Conservation (phyloP, 2,329 filamentous ascomycete species). For the Aspergillus neoniger region DNA sequence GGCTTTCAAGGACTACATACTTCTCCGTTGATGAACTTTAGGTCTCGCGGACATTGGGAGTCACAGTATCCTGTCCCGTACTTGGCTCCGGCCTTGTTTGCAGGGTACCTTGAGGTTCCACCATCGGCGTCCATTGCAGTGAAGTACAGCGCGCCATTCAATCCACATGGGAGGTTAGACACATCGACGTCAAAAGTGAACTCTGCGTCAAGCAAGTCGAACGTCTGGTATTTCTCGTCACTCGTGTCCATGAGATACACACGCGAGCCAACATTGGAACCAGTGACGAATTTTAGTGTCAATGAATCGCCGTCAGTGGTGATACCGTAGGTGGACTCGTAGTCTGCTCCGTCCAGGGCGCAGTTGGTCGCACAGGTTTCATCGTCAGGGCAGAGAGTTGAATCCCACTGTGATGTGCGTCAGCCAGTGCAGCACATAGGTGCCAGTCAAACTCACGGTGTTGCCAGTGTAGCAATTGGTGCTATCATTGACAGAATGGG, state of each 20-base stretch:
- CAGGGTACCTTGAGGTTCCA: slow-evolving; percentile 52
- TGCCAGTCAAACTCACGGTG: slow-evolving; percentile 22
- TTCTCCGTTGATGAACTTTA: slow-evolving; percentile 47
- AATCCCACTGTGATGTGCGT: slow-evolving; percentile 41
- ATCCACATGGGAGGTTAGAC: slow-evolving; percentile 65
- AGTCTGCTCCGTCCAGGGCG: slow-evolving; percentile 59
- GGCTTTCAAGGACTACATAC: slow-evolving; percentile 12
- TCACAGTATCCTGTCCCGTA: slow-evolving; percentile 67
- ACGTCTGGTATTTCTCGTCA: slow-evolving; percentile 63
- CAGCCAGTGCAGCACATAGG: not conserved
- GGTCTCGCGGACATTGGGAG: slow-evolving; percentile 55
- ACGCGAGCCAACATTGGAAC: slow-evolving; percentile 52
- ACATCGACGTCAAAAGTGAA: slow-evolving; percentile 73
- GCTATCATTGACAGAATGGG: slow-evolving; percentile 50
- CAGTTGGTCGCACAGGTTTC: slow-evolving; percentile 57
- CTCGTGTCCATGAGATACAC: slow-evolving; percentile 63
- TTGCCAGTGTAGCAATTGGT: slow-evolving; percentile 61
- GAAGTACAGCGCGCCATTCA: slow-evolving; percentile 71
- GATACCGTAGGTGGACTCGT: slow-evolving; percentile 54
- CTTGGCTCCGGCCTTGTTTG: slow-evolving; percentile 58
- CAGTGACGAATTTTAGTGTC: slow-evolving; percentile 51
- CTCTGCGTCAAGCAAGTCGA: slow-evolving; percentile 66
- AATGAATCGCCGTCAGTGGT: slow-evolving; percentile 52
- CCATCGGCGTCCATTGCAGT: slow-evolving; percentile 63
- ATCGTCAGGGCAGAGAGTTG: slow-evolving; percentile 51